These are phyloP conservation scores for Hanseniaspora thailandica DNA, from an alignment of 805 yeast species.

Conservation along the genomic window DNA sequence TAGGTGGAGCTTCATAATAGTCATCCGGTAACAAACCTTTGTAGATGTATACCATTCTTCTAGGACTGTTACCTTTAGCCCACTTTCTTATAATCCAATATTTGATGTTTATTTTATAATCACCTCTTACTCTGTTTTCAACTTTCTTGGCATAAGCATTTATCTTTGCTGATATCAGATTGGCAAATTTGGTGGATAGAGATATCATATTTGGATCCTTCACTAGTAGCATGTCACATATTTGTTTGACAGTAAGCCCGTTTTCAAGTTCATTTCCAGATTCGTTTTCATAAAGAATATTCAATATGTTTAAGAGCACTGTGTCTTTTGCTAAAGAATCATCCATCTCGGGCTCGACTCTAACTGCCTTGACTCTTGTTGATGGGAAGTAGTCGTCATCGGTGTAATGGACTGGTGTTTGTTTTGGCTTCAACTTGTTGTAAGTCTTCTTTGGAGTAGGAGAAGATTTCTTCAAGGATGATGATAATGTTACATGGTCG, in stretches of 20 bases:
- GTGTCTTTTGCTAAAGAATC: conserved; percentile 48
- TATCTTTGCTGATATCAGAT: conserved; percentile 67
- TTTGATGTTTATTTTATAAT: conserved; percentile 40
- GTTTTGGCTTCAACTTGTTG: conserved; percentile 19
- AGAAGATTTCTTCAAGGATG: conserved; percentile 17
- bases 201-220: conserved; percentile 78
- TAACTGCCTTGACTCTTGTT: conserved; percentile 69
- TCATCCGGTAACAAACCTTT: conserved; percentile 69
- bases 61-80: conserved; percentile 75
- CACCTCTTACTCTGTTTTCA: conserved; percentile 51
- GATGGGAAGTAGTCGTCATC: conserved; percentile 45
- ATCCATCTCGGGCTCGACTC: conserved; percentile 60
- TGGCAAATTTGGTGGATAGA: conserved; percentile 67
- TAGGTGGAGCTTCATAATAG: conserved; percentile 43
- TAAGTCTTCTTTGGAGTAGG: conserved; percentile 16
- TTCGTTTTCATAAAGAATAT: conserved; percentile 58
- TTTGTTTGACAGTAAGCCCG: conserved; percentile 85
- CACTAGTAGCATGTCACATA: conserved; percentile 63
- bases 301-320: conserved; percentile 63
- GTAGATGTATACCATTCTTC: conserved; percentile 78
- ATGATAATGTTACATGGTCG: conserved; percentile 17
- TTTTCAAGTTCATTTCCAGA: conserved; percentile 33
- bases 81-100: conserved; percentile 76
- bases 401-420: conserved; percentile 34
- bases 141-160: conserved; percentile 78